Evolutionary conservation across 2,329 filamentous ascomycete species (phyloP).

Genomic region (Sclerotinia nivalis): DNA sequence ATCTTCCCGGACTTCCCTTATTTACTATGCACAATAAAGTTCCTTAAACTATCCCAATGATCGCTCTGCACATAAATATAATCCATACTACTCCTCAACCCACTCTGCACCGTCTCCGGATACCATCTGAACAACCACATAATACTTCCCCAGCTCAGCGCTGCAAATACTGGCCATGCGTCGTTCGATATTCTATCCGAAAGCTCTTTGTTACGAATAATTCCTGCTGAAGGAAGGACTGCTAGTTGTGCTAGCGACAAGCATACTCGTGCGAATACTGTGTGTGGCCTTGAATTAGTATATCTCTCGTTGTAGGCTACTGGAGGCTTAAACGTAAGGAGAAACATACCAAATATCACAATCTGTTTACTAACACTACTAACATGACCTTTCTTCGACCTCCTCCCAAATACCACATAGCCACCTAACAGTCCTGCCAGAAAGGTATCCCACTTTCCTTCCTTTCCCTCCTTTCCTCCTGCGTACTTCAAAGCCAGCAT

Average conservation of each 20-base stretch:
- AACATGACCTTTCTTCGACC: slow-evolving; percentile 65
- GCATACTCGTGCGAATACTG: slow-evolving; percentile 84
- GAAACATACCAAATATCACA: slow-evolving; percentile 69
- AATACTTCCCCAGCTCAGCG: slow-evolving; percentile 84
- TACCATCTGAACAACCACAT: slow-evolving; percentile 96
- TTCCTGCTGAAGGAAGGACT: slow-evolving; percentile 62
- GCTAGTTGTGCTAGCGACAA: slow-evolving; percentile 82
- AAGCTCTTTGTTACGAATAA: slow-evolving; percentile 51
- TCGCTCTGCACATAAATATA: slow-evolving; percentile 94
- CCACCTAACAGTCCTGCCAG: slow-evolving; percentile 85
- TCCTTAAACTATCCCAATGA: slow-evolving; percentile 83
- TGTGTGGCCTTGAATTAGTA: neutral
- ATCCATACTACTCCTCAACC: slow-evolving; percentile 90
- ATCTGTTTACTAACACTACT: slow-evolving; percentile 93
- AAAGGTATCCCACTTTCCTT: slow-evolving; percentile 79
- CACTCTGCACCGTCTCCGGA: slow-evolving; percentile 87
- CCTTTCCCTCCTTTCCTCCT: slow-evolving; percentile 59
- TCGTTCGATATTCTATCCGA: slow-evolving; percentile 59
- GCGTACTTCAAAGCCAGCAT: slow-evolving; percentile 73
- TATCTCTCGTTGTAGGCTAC: neutral
- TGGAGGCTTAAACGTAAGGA: neutral
- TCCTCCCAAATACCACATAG: slow-evolving; percentile 83
- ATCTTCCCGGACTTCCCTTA: slow-evolving; percentile 37
- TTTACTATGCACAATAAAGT: slow-evolving; percentile 82
- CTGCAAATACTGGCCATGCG: slow-evolving; percentile 92